Base-by-base conservation (phyloP, 164 flowering plant species). In the Tinospora cordifolia region DNA sequence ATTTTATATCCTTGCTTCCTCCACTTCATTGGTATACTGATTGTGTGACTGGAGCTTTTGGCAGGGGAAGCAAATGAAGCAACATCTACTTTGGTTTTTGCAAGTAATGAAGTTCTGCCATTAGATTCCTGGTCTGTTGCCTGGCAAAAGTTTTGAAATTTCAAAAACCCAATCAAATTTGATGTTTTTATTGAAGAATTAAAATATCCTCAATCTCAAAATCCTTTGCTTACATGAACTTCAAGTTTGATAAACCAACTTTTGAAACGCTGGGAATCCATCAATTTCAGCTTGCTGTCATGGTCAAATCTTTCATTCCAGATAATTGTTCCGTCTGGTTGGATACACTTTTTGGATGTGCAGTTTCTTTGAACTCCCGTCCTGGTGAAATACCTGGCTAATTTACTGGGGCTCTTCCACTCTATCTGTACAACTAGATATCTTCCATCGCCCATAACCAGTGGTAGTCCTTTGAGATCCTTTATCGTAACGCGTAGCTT, bases 281-380 rank as follows among this genome's bases (percentile, higher is more conserved):
- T 71, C 62, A 69, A 15, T 68, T 44, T 77, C 67, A 78, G 39
- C 57, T 71, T 78, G 75, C 75, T 72, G 34, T 72, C 63, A 5
- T 72, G 78, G 6, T 78, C 62, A 22, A 78, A 78, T 10, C 49
- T 49, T 72, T 78, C 80, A 3, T 78, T 65, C 80, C 80, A 75
- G 22, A 12, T 59, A 67, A 75, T 67, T 47, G 62, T 51, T 62
- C 80, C 78, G 30, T 75, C 80, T 34, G 67, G 19, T 19, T 69
- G 51, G 60, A 77, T 65, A 17, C 36, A 40, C 69, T 69, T 66
- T 39, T 65, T 75, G 14, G 75, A 69, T 8, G 80, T 78, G 51
- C 69, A 41, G 21, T 69, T 69, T 58, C 63, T 66, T 6, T 38
- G 47, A 17, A 44, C 39, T 67, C 38, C 66, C 62, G 41, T 30